Evolutionary conservation across 2,329 filamentous ascomycete species (phyloP).

Genomic region (Triangularia verruculosa): DNA sequence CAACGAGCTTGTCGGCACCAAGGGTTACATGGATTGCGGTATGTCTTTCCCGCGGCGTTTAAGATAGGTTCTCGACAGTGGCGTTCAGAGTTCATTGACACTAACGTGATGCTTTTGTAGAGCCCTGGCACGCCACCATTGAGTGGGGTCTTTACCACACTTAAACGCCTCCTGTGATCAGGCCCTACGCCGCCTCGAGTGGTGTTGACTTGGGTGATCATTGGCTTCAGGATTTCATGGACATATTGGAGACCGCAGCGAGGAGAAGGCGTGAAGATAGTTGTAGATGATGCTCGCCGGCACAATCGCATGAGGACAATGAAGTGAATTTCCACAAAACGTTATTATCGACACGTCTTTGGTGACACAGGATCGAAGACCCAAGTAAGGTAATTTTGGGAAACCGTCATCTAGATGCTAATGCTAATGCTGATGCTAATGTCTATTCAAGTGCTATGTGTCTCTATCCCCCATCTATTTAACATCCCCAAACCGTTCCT

Average conservation of each 20-base stretch:
- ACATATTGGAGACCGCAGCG: background rate
- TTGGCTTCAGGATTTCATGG: background rate
- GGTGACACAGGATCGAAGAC: background rate
- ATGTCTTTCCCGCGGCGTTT: background rate
- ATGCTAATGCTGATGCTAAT: background rate
- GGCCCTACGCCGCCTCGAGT: background rate
- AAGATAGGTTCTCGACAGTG: too few species aligned
- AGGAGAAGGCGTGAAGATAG: background rate
- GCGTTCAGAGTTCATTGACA: too few species aligned
- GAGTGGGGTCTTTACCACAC: background rate
- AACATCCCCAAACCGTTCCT: conserved; percentile 16
- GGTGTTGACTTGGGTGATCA: background rate
- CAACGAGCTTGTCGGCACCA: background rate
- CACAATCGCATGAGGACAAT: too few species aligned
- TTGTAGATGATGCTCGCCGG: too few species aligned
- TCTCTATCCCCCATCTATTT: background rate
- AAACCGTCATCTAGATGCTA: background rate
- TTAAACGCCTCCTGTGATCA: background rate
- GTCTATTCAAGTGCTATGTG: too few species aligned
- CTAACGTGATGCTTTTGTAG: background rate
- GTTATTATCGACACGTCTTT: background rate
- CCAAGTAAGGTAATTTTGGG: background rate
- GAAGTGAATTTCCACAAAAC: too few species aligned
- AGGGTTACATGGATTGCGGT: background rate
- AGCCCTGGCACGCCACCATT: background rate